phyloP scores from a whole-genome alignment of 1,284 basidiomycete species.

The Pascua guehoae region DNA sequence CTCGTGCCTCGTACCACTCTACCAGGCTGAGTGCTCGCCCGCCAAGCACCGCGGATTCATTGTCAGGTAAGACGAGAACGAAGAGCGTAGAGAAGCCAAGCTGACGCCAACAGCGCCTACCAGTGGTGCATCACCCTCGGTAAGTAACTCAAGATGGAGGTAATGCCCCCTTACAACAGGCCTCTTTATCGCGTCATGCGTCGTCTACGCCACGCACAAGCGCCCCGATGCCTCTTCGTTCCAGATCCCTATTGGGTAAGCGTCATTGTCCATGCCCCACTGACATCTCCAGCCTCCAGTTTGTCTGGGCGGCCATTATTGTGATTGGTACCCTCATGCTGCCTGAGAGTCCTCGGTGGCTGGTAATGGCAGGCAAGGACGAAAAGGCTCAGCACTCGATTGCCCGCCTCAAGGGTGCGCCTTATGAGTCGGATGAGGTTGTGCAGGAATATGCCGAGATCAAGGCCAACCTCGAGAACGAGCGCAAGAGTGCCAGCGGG shows the following conservation, averaged over 20 bases:
- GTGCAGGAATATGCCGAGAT: constrained; percentile 38
- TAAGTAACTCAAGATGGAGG: background rate
- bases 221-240: background rate
- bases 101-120: constrained; percentile 51
- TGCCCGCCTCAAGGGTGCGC: constrained; percentile 51
- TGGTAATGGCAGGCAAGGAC: constrained; percentile 40
- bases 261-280: too few species aligned
- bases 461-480: constrained; percentile 26
- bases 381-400: constrained; percentile 36
- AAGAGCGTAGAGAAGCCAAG: too few species aligned
- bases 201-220: constrained; percentile 55
- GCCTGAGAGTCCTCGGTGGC: constrained; percentile 56
- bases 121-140: constrained; percentile 63
- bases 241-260: constrained; percentile 19
- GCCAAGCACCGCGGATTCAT: constrained; percentile 72
- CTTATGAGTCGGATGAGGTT: constrained; percentile 39
- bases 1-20: constrained; percentile 65
- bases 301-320: constrained; percentile 42
- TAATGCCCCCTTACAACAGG: constrained; percentile 28
- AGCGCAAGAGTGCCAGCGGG: constrained; percentile 26
- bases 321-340: constrained; percentile 47
- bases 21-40: constrained; percentile 57
- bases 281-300: constrained; percentile 17
- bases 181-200: constrained; percentile 63
- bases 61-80: constrained; percentile 46